Conservation (phyloP, 306 rosid genomes). For the Vigna angularis region DNA sequence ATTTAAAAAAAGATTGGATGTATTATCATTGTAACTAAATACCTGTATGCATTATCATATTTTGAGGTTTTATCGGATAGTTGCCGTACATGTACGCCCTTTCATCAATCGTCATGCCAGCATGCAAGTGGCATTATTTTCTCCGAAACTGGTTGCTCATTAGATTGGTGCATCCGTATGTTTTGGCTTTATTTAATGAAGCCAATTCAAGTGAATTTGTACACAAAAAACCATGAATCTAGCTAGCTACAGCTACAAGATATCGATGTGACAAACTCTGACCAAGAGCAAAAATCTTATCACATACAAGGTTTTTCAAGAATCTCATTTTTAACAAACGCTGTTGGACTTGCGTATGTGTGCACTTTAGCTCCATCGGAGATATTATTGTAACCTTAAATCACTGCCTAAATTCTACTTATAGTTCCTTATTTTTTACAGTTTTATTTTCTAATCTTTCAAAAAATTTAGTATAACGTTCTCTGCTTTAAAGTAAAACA, state of each 20-base stretch:
- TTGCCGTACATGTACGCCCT: conserved; percentile 14
- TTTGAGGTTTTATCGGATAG: conserved; percentile 37
- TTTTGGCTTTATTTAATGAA: conserved; percentile 28
- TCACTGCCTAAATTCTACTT: too few relatives aligned
- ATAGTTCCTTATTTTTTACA: too few relatives aligned
- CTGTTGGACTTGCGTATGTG: not conserved
- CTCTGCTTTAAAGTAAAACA: too few relatives aligned
- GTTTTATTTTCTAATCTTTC: too few relatives aligned
- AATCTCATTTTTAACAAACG: not conserved
- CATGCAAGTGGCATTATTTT: conserved; percentile 40
- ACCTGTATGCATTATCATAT: conserved; percentile 4
- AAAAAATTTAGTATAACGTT: too few relatives aligned
- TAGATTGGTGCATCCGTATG: conserved; percentile 37
- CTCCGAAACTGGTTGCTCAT: conserved; percentile 16
- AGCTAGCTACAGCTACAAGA: not conserved
- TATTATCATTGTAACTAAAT: not conserved
- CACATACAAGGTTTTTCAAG: not conserved
- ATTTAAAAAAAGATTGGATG: too few relatives aligned
- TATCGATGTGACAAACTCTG: conserved; percentile 24
- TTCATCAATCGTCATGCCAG: conserved; percentile 39
- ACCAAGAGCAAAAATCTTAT: conserved; percentile 33
- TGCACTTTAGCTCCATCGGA: too few relatives aligned
- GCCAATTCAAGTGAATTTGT: conserved; percentile 26
- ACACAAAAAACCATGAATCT: conserved; percentile 33
- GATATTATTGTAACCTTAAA: too few relatives aligned